Percentiles rank a stretch among this genome's conserved stretches.
Conservation (phyloP, 208 protist species). For the Blastocrithidia nonstop region DNA sequence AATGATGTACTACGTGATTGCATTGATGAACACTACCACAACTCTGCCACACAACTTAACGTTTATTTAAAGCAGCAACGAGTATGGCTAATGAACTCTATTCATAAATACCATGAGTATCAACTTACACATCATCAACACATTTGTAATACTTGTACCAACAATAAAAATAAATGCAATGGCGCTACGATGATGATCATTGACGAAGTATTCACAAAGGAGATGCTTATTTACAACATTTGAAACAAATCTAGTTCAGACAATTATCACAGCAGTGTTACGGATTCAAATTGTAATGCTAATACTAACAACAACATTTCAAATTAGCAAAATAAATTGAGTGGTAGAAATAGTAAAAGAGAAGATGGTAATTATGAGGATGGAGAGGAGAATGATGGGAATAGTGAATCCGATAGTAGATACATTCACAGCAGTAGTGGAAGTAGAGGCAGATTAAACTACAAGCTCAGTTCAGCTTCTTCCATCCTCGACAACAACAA, state of each 20-base stretch:
- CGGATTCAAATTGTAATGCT: no score
- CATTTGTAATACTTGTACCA: not conserved
- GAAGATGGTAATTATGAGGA: not conserved
- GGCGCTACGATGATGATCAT: not conserved
- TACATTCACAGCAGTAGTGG: no score
- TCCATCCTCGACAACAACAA: not conserved
- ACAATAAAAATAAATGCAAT: not conserved
- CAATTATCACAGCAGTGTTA: no score
- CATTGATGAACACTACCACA: constrained; percentile 2
- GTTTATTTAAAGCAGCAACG: no score
- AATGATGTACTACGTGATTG: not conserved
- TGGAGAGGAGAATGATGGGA: not conserved
- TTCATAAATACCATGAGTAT: no score
- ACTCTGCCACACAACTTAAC: no score
- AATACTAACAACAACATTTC: not conserved
- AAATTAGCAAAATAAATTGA: not conserved
- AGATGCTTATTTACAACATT: no score
- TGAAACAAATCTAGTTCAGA: no score
- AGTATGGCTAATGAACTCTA: no score
- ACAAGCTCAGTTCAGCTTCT: not conserved
- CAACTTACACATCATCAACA: no score
- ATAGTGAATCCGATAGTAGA: no score
- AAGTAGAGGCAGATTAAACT: no score
- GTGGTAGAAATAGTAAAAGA: not conserved
- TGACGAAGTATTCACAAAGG: not conserved